Base-by-base conservation (phyloP, 805 yeast genomes). In the Nematodospora valgi region DNA sequence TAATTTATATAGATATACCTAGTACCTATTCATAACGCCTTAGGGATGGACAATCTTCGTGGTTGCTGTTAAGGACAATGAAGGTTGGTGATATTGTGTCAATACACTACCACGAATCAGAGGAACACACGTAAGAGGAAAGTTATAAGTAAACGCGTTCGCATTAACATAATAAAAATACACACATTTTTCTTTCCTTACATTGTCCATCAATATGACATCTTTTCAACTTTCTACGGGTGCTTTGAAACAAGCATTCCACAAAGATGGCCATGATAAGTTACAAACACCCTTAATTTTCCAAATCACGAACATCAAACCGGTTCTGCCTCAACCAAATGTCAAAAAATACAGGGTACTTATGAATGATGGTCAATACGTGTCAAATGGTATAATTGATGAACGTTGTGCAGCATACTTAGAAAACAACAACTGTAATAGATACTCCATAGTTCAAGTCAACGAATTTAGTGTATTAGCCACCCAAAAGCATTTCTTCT, bases 401-500 rank as follows among this genome's bases (percentile, higher is more conserved):
- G 54, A 69, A 40, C 68, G 70, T 22, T 61, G 70, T 28, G 64
- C 63, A 35, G 70, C 52, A 54, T 71, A 53, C 47, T 64, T 44
- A 35, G 62, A 56, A 32, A 48, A 54, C 33, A 57, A 68, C 35
- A 74, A 74, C 2, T 59, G 79, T 37, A 62, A 71, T 37, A 71
- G 72, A 44, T 55, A 58, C 32, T 60, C 69, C 26, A 58, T 74
- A 26, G 54, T 76, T 30, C 54, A 61, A 23, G 47, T 75, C 23
- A 55, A 58, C 24, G 61, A 60, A 23, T 74, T 64, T 42, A 63
- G 64, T 25, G 54, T 66, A 20, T 73, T 74, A 54, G 68, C 72
- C 25, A 65, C 70, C 26, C 66, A 62, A 51, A 76, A 74, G 47
- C 69, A 68, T 38, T 72, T 74, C 25, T 48, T 74, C 39, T 56